Base-by-base conservation (phyloP, 208 protist species). In the Phytomonas sp. region DNA sequence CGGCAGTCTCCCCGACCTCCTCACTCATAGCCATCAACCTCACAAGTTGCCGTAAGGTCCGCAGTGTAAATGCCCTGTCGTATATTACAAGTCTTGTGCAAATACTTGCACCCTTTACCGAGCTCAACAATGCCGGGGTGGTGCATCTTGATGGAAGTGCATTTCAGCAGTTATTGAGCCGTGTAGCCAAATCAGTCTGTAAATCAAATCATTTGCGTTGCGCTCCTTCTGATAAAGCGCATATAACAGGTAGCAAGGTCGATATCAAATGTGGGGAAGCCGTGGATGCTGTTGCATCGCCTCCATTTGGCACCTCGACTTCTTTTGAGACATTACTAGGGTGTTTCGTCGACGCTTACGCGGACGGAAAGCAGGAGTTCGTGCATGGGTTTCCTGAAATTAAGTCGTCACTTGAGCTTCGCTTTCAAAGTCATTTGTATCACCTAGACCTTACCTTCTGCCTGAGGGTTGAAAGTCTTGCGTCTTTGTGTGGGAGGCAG, bases 381-480 rank as follows among this genome's bases (percentile, higher is more conserved):
- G 46, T 56, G 46, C 6, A 6, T 56, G 20, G 46, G 20, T 56
- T 56, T 56, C 11, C 46, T 56, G 46, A 56, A 56, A 56, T 56
- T 0, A 26, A 56, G 9, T 56, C 20, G 17, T 56, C 23, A 2
- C 46, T 56, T 56, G 46, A 56, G 46, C 6, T 26, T 56, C 46
- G 46, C 17, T 82, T 83, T 71, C 37, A 77, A 53, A 72, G 60
- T 4, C 83, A 85, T 64, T 67, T 89, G 46, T 85, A 89, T 36
- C 80, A 85, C 23, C 69, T 89, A 43, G 83, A 89, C 66, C 72
- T 89, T 64, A 81, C 83, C 66, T 89, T 71, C 70, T 86, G 79
- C 70, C 68, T 78, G 34, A 51, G 28, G 26, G 67, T 89, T 26
- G 46, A 56, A 56, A 56, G 37, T 74, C 66, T 13, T 79, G 73